Evolutionary conservation across 257 asterid species (phyloP), one percentile per base, ranked within the genome.

Genomic region (Cruciata laevipes): DNA sequence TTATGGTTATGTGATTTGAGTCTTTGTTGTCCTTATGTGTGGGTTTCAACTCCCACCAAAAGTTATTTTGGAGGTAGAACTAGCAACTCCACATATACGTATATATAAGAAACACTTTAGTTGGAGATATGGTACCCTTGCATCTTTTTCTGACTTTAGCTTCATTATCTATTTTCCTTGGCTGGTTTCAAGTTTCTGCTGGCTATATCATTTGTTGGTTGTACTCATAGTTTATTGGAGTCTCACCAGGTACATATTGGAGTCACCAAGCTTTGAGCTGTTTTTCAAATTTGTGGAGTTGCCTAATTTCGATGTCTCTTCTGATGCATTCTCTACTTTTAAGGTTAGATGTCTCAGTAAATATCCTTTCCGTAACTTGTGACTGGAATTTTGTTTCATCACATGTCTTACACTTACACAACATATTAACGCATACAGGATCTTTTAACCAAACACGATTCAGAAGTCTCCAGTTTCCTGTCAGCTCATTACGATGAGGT

Each of bases 311-410:
- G 97, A 90, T 75, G 86, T 90, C 75, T 86, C 97, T 20, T 94
- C 99, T 69, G 97, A 94, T 83, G 96, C 99, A 61, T 94, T 90
- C 82, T 86, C 93, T 65, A 88, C 97, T 60, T 94, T 94, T 80
- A 94, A 94, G 97, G 99, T 94, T 65, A 71, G 83, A 73, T 71
- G 52, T 76, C 73, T 55, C 35, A 23, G 18, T 18, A 44, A n/a
- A 40, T 56, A 66, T 31, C 27, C 24, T 40, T 55, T 33, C 40
- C 30, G 42, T 33, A 63, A 24, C 52, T 7, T 61, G 51, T 69
- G 49, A 66, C 38, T 27, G 20, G 25, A 17, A 71, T 33, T 70
- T 68, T 56, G 25, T 73, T 61, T 65, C 66, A 67, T 8, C 14
- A 72, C 30, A 35, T 70, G 65, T 57, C 33, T 61, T 18, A 61